phyloP scores from a whole-genome alignment of 768 basidiomycete genomes.

The Saitozyma sp. region DNA sequence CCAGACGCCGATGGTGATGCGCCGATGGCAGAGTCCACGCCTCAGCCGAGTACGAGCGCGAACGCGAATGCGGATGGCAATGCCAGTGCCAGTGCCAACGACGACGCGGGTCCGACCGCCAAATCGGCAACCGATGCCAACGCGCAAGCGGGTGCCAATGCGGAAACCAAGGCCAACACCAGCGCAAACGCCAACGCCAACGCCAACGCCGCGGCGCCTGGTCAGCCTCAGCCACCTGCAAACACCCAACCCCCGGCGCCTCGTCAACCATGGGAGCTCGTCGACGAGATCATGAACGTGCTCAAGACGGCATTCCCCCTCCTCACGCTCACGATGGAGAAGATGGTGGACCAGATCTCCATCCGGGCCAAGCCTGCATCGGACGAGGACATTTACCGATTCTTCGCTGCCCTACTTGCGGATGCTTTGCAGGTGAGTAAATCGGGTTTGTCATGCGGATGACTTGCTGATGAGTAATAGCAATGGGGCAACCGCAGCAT shows the following conservation, averaged over 20 bases:
- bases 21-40: not conserved
- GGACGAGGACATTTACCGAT: constrained; percentile 93
- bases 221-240: constrained; percentile 8
- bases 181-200: constrained; percentile 3
- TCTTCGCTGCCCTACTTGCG: constrained; percentile 79
- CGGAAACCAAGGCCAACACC: not conserved
- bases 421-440: constrained; percentile 76
- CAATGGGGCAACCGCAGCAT: constrained; percentile 53
- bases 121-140: not conserved
- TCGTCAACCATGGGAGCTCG: constrained; percentile 76
- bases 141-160: not conserved
- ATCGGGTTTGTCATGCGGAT: not conserved
- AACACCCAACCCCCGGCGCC: constrained; percentile 45
- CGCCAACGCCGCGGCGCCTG: not conserved
- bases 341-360: constrained; percentile 91
- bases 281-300: constrained; percentile 89
- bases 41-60: constrained; percentile 16
- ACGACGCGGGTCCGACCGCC: not conserved
- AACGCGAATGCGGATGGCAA: constrained; percentile 2
- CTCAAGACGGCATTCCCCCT: constrained; percentile 95
- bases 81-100: not conserved
- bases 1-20: constrained; percentile 1
- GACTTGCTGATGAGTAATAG: constrained; percentile 30
- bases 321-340: constrained; percentile 90
- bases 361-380: constrained; percentile 81